Evolutionary conservation across 352 stramenopile genomes (phyloP).

Genomic region (Phytophthora parvispora): DNA sequence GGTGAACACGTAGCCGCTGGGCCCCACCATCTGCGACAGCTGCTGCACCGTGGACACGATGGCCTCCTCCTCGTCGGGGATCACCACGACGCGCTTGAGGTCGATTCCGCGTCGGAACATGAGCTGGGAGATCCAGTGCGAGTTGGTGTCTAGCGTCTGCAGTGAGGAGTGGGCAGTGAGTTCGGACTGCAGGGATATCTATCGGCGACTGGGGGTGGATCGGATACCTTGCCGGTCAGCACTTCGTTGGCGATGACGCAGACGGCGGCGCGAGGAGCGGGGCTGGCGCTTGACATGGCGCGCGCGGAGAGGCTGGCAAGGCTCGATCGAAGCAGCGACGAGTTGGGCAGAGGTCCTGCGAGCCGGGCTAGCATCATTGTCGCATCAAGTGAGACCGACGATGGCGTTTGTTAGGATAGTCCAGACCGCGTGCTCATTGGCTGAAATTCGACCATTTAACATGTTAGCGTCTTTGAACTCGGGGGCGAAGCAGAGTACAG

Average conservation of each 20-base stretch:
- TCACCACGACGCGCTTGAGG: slow-evolving; percentile 80
- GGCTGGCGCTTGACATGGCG: slow-evolving; percentile 11
- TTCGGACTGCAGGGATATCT: not conserved
- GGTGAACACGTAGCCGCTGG: slow-evolving; percentile 87
- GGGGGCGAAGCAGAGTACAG: no score
- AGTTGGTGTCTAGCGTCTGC: slow-evolving; percentile 90
- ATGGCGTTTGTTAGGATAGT: no score
- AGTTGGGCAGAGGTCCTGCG: no score
- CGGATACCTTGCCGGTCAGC: slow-evolving; percentile 78
- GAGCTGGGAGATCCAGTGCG: slow-evolving; percentile 83
- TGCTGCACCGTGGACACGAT: slow-evolving; percentile 82
- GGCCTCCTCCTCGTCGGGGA: slow-evolving; percentile 81
- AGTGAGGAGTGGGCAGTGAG: not conserved
- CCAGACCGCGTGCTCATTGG: no score
- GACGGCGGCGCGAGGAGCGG: slow-evolving; percentile 66
- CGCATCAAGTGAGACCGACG: no score
- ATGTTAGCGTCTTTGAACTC: no score
- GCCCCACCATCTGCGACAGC: slow-evolving; percentile 78
- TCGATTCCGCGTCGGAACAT: slow-evolving; percentile 87
- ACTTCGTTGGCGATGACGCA: slow-evolving; percentile 91
- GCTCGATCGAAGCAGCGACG: slow-evolving; percentile 2
- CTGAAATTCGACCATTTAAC: no score
- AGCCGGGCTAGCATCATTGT: no score
- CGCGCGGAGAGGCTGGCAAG: not conserved
- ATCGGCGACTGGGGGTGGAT: not conserved